Base-by-base conservation (phyloP, 495 filamentous ascomycete species). In the Penicillium daleae region DNA sequence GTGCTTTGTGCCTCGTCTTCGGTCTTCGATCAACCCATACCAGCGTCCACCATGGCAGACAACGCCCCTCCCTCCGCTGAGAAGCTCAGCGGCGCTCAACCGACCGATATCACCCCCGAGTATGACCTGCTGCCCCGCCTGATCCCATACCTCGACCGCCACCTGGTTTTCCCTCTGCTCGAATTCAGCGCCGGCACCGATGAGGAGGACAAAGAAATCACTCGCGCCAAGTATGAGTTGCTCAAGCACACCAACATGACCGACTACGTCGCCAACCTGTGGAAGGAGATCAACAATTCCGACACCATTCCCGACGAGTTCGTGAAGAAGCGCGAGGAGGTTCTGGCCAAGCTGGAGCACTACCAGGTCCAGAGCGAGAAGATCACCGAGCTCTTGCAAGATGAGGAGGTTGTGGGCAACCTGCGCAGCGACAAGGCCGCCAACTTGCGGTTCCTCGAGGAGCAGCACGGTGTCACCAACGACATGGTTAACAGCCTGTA, bases 241-340 rank as follows among this genome's bases (percentile, higher is more conserved):
- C 86, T 97, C 59, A 94, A 96, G 83, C 86, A 90, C 74, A 97
- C 95, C 59, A 96, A 98, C 82, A 99, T 99, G 95, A 92, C 87
- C 67, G 95, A 98, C 77, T 99, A 96, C 74, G 91, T 97, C 42
- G 92, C 92, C 65, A 88, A 88, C 64, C 81, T 99, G 69, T 91
- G 96, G 81, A 85, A 88, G 72, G 88, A 97, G 73, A 86, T 99
- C 65, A 86, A 97, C 77, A 82, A 90, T 66, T 85, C 90, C 59
- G 85, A 91, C 44, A 82, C 91, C 49, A 80, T 90, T 54, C 93
- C 95, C 24, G 83, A 89, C 57, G 93, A 98, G 75, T 97, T 92
- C 73, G 81, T 86, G 60, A 89, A 90, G 73, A 93, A 91, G 86
- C 85, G 90, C 65, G 90, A 97, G 73, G 90, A 93, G 75, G 93